Evolutionary conservation across 495 filamentous ascomycete genomes (phyloP).

Genomic region (Tuber microsphaerosporum): DNA sequence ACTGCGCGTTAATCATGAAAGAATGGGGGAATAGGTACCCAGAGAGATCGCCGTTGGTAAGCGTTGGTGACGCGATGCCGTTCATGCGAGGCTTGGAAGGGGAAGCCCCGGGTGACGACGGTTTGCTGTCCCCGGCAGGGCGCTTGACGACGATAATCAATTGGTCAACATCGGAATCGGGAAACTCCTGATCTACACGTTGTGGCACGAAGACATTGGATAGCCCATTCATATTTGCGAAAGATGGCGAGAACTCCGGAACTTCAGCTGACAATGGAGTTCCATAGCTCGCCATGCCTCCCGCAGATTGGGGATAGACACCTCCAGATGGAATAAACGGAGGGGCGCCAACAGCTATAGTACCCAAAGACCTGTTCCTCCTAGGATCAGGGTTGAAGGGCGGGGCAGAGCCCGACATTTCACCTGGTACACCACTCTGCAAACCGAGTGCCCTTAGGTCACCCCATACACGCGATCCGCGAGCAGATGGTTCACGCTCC

Average conservation of each 20-base stretch:
- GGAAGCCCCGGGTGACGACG: constrained; percentile 21
- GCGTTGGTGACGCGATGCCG: constrained; percentile 5
- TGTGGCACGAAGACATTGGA: constrained; percentile 7
- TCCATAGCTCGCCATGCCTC: constrained; percentile 37
- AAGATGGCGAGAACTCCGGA: constrained; percentile 65
- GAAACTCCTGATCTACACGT: constrained; percentile 25
- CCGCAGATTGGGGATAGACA: constrained; percentile 8
- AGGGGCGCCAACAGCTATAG: constrained; percentile 24
- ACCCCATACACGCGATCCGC: constrained; percentile 21
- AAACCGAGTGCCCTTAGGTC: constrained; percentile 13
- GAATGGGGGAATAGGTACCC: constrained; percentile 17
- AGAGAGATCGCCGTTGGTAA: constrained; percentile 25
- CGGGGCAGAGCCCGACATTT: constrained; percentile 38
- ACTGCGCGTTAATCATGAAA: neutral
- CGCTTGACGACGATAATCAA: constrained; percentile 39
- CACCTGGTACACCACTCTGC: constrained; percentile 27
- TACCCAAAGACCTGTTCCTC: constrained; percentile 21
- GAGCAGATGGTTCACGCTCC: constrained; percentile 54
- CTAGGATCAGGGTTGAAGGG: constrained; percentile 30
- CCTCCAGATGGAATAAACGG: constrained; percentile 25
- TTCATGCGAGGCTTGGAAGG: constrained; percentile 24
- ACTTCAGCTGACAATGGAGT: constrained; percentile 66
- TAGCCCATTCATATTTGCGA: constrained; percentile 20
- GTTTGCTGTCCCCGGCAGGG: constrained; percentile 17
- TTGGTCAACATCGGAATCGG: constrained; percentile 31